These are phyloP conservation scores for Nematodospora anomalae DNA, from an alignment of 1,139 yeast genomes.

Conservation along the genomic window DNA sequence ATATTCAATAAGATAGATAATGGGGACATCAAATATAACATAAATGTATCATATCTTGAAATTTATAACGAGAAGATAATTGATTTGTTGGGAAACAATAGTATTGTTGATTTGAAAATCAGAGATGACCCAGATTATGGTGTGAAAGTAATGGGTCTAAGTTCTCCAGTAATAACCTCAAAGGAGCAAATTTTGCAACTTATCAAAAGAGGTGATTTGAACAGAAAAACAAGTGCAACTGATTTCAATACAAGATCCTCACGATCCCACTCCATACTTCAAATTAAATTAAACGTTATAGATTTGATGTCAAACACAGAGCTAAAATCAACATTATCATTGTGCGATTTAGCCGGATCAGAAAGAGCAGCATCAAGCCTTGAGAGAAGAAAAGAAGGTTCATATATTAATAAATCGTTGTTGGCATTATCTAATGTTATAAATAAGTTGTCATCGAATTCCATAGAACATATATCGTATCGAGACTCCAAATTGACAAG, in stretches of 20 bases:
- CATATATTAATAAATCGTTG: slow-evolving; percentile 86
- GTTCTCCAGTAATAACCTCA: slow-evolving; percentile 55
- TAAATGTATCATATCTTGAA: slow-evolving; percentile 75
- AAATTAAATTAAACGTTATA: slow-evolving; percentile 55
- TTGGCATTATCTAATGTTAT: slow-evolving; percentile 89
- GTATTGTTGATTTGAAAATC: slow-evolving; percentile 55
- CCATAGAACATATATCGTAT: slow-evolving; percentile 74
- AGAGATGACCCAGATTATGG: slow-evolving; percentile 77
- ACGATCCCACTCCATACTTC: slow-evolving; percentile 89
- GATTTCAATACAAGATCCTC: slow-evolving; percentile 85
- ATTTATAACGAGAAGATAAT: slow-evolving; percentile 85
- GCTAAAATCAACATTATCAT: slow-evolving; percentile 64
- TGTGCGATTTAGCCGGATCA: slow-evolving; percentile 96
- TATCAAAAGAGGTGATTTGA: slow-evolving; percentile 68
- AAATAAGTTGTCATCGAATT: slow-evolving; percentile 59
- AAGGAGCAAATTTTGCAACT: slow-evolving; percentile 61
- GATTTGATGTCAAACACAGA: slow-evolving; percentile 43
- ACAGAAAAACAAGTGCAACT: slow-evolving; percentile 82
- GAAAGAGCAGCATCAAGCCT: slow-evolving; percentile 83
- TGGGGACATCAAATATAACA: slow-evolving; percentile 33
- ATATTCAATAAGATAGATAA: slow-evolving; percentile 54
- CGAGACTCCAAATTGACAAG: slow-evolving; percentile 91
- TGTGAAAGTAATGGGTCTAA: slow-evolving; percentile 73
- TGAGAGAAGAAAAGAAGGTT: slow-evolving; percentile 88
- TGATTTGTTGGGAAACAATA: slow-evolving; percentile 48